Percentiles rank a stretch among this genome's conserved stretches.
phyloP scores from a whole-genome alignment of 306 rosid species.

The Hippophae tibetana region DNA sequence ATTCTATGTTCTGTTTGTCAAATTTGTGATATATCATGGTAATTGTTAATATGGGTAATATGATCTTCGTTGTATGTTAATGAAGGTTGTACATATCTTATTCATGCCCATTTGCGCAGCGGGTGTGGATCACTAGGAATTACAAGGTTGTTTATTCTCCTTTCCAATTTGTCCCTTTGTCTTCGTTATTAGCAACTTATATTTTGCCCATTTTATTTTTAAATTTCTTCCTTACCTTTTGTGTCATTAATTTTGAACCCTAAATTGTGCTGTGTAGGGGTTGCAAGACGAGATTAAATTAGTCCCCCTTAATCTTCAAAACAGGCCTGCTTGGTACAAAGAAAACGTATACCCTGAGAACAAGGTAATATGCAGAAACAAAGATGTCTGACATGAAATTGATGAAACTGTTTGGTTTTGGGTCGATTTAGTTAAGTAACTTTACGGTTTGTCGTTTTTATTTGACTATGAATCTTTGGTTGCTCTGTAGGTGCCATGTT shows the following conservation, averaged over 20 bases:
- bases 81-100: conserved; percentile 52
- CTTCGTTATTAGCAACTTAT: too few species aligned
- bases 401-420: conserved; percentile 1
- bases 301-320: conserved; percentile 48
- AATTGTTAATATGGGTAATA: too few species aligned
- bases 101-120: conserved; percentile 69
- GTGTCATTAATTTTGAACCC: not conserved
- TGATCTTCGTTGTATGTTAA: too few species aligned
- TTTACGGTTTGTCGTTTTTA: not conserved
- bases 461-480: not conserved
- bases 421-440: too few species aligned
- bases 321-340: conserved; percentile 81
- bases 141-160: conserved; percentile 40
- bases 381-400: not conserved
- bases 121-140: conserved; percentile 73
- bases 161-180: too few species aligned
- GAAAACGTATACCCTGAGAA: conserved; percentile 64
- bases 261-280: conserved; percentile 35
- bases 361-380: conserved; percentile 27
- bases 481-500: conserved; percentile 12
- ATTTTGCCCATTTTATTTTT: too few species aligned
- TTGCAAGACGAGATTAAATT: conserved; percentile 56
- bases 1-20: too few species aligned
- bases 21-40: too few species aligned
- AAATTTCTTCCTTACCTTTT: not conserved